Base-by-base conservation (phyloP, 2,329 filamentous ascomycete species). In the Blumeria hordei region DNA sequence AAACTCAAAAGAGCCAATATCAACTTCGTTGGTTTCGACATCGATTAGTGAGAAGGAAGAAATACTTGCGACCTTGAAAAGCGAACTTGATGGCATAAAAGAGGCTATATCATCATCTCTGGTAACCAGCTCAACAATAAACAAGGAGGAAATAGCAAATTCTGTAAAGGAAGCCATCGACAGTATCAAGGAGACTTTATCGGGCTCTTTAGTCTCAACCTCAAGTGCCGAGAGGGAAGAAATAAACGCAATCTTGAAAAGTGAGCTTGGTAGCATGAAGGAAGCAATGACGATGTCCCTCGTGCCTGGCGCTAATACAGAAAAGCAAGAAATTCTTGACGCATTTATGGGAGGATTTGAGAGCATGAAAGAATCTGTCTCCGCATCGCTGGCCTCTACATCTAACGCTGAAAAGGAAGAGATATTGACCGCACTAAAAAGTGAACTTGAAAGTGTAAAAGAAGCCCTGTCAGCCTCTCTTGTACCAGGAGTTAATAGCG, bases 401-500 rank as follows among this genome's bases (percentile, higher is more conserved):
- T 34, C 28, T 8, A 35, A 51, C 2, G 63, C 63, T 14, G 43
- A 35, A 16, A 54, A 54, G 11, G 53, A 54, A 12, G 53, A 54
- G 36, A 47, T 54, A 45, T 18, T 54, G 4, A 16, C 16, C 21
- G 32, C 41, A 12, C n/a, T 54, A 21, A 21, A 33, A 14, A 28
- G 28, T 12, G 57, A 55, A 33, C 55, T 59, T 44, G 58, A 58
- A 54, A 71, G 74, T 55, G 68, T 83, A 28, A 75, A 77, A 41
- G 75, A 80, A 58, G 73, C 71, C 1, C 67, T 87, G 68, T 85
- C 88, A 6, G 71, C 14, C 0, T 87, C 94, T 62, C 21, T 28
- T 28, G 21, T 28, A 28, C 21, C 21, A 28, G 21, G 2, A 28
- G 21, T 88, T 0, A 71, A 96, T 8, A 79, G 83, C 54, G 71